Evolutionary conservation across 768 basidiomycete genomes (phyloP).

Genomic region (Leccinum arenicola): DNA sequence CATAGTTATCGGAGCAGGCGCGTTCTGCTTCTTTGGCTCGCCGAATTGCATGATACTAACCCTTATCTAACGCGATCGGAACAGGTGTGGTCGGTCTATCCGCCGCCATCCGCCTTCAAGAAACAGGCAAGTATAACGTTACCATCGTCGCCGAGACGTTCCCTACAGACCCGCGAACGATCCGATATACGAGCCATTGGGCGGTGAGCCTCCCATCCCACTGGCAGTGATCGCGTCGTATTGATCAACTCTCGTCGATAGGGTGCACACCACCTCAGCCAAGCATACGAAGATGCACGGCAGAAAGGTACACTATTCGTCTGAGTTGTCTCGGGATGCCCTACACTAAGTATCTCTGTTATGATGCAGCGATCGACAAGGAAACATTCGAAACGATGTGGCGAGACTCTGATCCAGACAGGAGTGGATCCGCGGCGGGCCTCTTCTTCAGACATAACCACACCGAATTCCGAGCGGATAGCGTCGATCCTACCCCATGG

Average conservation of each 20-base stretch:
- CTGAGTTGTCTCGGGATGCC: not conserved
- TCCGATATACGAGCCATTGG: constrained; percentile 79
- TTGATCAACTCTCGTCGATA: constrained; percentile 25
- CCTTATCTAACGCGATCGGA: not conserved
- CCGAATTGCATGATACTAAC: not conserved
- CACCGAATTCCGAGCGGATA: constrained; percentile 53
- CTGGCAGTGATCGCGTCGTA: not conserved
- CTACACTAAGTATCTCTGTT: not conserved
- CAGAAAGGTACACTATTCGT: constrained; percentile 47
- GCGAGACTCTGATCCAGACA: constrained; percentile 61
- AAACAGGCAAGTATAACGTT: constrained; percentile 58
- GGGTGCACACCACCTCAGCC: constrained; percentile 81
- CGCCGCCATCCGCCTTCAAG: constrained; percentile 69
- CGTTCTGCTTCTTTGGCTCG: constrained; percentile 3
- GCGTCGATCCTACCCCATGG: constrained; percentile 29
- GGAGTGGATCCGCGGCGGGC: constrained; percentile 43
- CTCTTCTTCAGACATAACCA: constrained; percentile 66
- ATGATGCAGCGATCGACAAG: constrained; percentile 54
- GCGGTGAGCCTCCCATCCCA: constrained; percentile 47
- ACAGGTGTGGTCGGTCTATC: constrained; percentile 77
- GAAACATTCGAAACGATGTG: constrained; percentile 78
- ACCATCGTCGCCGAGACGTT: constrained; percentile 69
- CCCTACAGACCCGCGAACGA: constrained; percentile 70
- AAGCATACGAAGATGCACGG: constrained; percentile 46
- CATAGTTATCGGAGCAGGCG: constrained; percentile 42